These are phyloP conservation scores for Fusarium denticulatum DNA, from an alignment of 2,329 filamentous ascomycete species.

Conservation along the genomic window DNA sequence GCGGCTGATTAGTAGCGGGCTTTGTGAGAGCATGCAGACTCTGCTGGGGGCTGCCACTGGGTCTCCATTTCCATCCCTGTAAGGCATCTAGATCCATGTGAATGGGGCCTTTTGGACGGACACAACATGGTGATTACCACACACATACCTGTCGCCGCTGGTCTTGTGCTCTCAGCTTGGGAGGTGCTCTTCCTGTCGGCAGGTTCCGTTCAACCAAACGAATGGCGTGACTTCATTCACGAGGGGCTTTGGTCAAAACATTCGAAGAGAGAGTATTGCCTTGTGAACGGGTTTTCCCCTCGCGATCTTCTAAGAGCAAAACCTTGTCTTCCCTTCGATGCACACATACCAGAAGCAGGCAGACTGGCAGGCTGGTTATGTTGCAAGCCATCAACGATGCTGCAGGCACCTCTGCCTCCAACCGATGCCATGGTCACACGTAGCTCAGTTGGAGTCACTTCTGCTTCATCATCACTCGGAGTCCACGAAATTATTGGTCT, in stretches of 20 bases:
- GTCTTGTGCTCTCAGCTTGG: not conserved
- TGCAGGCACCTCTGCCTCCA: conserved; percentile 36
- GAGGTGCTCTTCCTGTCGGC: not conserved
- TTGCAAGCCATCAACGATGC: conserved; percentile 17
- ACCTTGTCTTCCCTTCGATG: not conserved
- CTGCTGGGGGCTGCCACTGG: not conserved
- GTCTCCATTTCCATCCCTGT: conserved; percentile 13
- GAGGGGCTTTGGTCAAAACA: not conserved
- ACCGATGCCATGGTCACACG: conserved; percentile 40
- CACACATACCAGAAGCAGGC: not conserved
- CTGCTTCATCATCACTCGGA: conserved; percentile 20
- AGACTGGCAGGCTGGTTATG: not conserved
- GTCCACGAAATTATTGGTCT: conserved; percentile 21
- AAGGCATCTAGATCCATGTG: conserved; percentile 6
- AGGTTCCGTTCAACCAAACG: not conserved
- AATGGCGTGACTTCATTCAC: not conserved
- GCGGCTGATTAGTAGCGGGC: conserved; percentile 35
- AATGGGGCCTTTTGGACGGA: not conserved
- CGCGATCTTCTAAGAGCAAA: not conserved
- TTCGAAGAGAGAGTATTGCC: conserved; percentile 14
- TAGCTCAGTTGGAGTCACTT: conserved; percentile 24
- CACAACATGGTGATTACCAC: not conserved
- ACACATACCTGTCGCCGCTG: not conserved
- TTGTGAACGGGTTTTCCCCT: not conserved
- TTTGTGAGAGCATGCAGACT: conserved; percentile 28